Evolutionary conservation across 441 rosid species (phyloP), one percentile per base, ranked within the genome.

Genomic region (Populus hybrid): DNA sequence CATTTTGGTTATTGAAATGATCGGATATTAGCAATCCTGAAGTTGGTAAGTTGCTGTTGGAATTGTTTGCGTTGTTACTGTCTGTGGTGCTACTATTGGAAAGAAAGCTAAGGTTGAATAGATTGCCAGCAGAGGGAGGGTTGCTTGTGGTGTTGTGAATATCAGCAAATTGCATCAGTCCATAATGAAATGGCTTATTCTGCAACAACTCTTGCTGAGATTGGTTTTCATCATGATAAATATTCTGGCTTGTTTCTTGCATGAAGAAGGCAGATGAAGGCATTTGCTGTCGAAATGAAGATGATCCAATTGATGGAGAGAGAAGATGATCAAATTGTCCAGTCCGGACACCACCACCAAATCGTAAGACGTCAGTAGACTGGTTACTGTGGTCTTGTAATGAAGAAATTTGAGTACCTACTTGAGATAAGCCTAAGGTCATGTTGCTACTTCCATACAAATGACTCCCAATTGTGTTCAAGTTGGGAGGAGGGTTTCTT

Each of bases 101-200:
- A 23, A 87, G 87, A 79, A 87, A 84, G 74, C 90, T 73, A 11
- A 87, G 82, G 79, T 86, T 85, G 87, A 87, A 87, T 68, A 84
- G 68, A 78, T 76, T 85, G 59, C 86, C 67, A 12, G 74, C 73
- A 16, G 86, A 75, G 12, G 80, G 31, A 3, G 83, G 68, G 50
- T 72, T 6, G 80, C 26, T 77, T n/a, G 71, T 29, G 69, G 73
- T 79, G 73, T 82, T 83, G 53, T 86, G 87, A 67, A 89, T 82
- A 50, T 86, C 87, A 20, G 90, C 88, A 38, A 86, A 86, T 76
- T 85, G 92, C 90, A 89, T 89, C 74, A 87, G 80, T 16, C 86
- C 89, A 23, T 82, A 84, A 29, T 83, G 79, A 18, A 81, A 79
- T 56, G 86, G 83, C 79, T 84, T 83, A 12, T 75, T 73, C 21